Base-by-base conservation (phyloP, 306 rosid species). In the Rosa chinensis region DNA sequence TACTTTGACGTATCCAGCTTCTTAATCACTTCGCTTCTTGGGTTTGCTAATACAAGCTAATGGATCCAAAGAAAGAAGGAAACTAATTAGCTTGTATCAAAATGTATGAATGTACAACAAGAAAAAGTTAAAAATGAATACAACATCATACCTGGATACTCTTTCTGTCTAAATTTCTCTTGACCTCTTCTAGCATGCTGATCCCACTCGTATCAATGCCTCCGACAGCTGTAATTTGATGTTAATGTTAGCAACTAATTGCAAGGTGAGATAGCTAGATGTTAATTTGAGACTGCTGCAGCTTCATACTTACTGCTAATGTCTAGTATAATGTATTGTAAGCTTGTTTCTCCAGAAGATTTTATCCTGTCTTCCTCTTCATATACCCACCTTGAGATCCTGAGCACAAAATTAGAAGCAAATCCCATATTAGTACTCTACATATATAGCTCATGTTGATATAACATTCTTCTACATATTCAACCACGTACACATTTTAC, bases 131-230 rank as follows among this genome's bases (percentile, higher is more conserved):
- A 5, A 55, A 37, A 11, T 73, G 50, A 2, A 35, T 52, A 48
- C 8, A 71, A 14, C 18, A 23, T 58, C 23, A 3, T 84, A 84
- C 90, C 87, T 77, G 79, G 39, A 82, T 71, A 55, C 77, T 88
- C 72, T 74, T 73, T 71, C 72, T 73, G 5, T 87, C 90, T 70
- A 50, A 70, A 43, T 62, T 84, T 74, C 75, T 87, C 53, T 82
- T 80, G 56, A 77, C 28, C 81, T 84, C 90, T 73, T 79, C 77
- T 49, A 87, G 86, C 84, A 84, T 82, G 79, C 78, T 82, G 53
- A 82, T 87, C 68, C 90, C 90, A 25, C 90, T 87, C 4, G 88
- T 84, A 39, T 87, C 90, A 4, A 87, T 87, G 79, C 88, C 75
- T 43, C 90, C 85, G 3, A 79, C 90, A 8, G 85, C 90, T 87